A percentile compares a stretch with the other conserved stretches of the same genome.
Evolutionary conservation across 148 eudicot species (phyloP).

Genomic region (Camellia japonica): DNA sequence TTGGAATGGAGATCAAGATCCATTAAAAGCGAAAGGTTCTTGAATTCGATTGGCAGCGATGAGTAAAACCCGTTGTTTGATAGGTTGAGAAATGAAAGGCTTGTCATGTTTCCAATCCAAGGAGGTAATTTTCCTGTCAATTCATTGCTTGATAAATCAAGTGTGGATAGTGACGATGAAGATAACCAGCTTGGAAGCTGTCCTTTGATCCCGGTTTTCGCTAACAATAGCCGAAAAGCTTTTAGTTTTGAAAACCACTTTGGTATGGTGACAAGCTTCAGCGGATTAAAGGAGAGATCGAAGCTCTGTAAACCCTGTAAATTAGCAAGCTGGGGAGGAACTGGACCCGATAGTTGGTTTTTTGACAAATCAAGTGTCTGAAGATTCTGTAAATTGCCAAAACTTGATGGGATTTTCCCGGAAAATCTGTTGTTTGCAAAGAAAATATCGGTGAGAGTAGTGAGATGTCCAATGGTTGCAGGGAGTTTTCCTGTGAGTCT

Average conservation of each 20-base stretch:
- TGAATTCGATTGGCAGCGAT: conserved; percentile 46
- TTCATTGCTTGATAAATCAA: conserved; percentile 64
- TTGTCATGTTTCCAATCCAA: conserved; percentile 83
- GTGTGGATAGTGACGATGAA: conserved; percentile 38
- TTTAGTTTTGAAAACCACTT: conserved; percentile 35
- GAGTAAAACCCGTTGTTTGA: conserved; percentile 59
- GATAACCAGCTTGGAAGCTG: conserved; percentile 55
- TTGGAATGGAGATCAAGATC: conserved; percentile 77
- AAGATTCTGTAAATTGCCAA: conserved; percentile 49
- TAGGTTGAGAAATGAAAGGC: conserved; percentile 52
- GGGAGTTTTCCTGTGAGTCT: conserved; percentile 59
- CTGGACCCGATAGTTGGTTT: conserved; percentile 47
- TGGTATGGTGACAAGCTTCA: conserved; percentile 45
- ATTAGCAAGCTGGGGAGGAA: conserved; percentile 50
- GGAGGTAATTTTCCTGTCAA: conserved; percentile 62
- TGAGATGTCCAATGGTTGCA: conserved; percentile 49
- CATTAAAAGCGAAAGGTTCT: conserved; percentile 35
- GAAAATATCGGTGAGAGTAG: conserved; percentile 36
- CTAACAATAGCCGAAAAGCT: conserved; percentile 45
- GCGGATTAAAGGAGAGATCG: conserved; percentile 63
- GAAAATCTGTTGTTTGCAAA: conserved; percentile 50
- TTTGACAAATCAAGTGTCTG: conserved; percentile 53
- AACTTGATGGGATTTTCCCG: conserved; percentile 64
- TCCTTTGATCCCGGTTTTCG: conserved; percentile 60
- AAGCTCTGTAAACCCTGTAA: conserved; percentile 44